Base-by-base conservation (phyloP, 78 protist species). In the Dictyostelium capitatum region DNA sequence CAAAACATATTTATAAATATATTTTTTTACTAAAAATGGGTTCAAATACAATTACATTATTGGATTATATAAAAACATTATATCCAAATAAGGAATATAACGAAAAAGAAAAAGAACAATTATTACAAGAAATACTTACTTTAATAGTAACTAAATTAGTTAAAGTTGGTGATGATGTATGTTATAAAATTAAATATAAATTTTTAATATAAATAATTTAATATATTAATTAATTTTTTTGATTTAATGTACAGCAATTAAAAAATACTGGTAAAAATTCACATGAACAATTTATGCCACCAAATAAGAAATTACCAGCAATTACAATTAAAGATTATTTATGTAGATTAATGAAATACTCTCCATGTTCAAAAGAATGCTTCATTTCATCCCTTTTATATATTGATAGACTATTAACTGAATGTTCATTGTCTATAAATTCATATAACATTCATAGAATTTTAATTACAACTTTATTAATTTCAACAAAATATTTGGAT, bases 291-390 rank as follows among this genome's bases (percentile, higher is more conserved):
- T 87, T 87, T 47, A 57, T 75, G 48, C 93, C 93, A 87, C 93
- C 93, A 56, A 87, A 87, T 64, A 87, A 62, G n/a, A 87, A 87
- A 14, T 64, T 87, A 48, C 93, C 93, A 19, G 56, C 93, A 14
- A 87, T 87, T 54, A 64, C 59, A 0, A 78, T 87, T 32, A 56
- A 70, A 37, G 93, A 87, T 37, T 87, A 87, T 48, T 73, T 87
- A 11, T 47, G 46, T 14, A 74, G 93, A 87, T 25, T 87, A 20
- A 72, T 78, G 47, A 87, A 87, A 87, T 87, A 87, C n/a, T 87
- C 93, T 2, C 93, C 93, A 87, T 87, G 93, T 47, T 87, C 93
- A 9, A 77, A 59, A 32, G 93, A 87, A 64, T 87, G 93, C 14
- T 85, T 87, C 50, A 37, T 87, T 11, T 82, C 93, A 5, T 74